Percentiles rank a stretch among this genome's conserved stretches.
phyloP scores from a whole-genome alignment of 2,329 filamentous ascomycete species.

The Aspergillus ochraceus region DNA sequence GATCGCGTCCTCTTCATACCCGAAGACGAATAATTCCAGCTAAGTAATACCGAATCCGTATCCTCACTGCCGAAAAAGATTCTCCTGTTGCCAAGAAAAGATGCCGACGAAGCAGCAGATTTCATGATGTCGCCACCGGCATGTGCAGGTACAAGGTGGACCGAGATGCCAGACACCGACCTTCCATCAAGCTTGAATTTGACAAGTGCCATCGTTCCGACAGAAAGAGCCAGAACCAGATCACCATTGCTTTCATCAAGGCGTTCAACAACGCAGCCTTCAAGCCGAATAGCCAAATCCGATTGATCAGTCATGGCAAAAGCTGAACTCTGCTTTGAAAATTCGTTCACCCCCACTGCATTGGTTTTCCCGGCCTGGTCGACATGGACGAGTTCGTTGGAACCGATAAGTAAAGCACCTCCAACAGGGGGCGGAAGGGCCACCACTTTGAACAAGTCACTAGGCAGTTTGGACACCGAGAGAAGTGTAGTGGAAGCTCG shows the following conservation, averaged over 20 bases:
- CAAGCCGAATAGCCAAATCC: slow-evolving; percentile 73
- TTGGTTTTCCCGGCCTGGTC: slow-evolving; percentile 94
- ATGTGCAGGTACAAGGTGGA: slow-evolving; percentile 65
- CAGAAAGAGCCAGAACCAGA: slow-evolving; percentile 75
- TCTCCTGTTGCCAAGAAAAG: slow-evolving; percentile 64
- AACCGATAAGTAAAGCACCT: slow-evolving; percentile 80
- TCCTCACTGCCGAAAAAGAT: slow-evolving; percentile 86
- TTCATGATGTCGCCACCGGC: slow-evolving; percentile 64
- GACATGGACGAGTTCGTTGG: slow-evolving; percentile 90
- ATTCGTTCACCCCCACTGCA: slow-evolving; percentile 88
- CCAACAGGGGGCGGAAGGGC: slow-evolving; percentile 84
- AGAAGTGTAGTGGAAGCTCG: slow-evolving; percentile 89
- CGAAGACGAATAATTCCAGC: slow-evolving; percentile 70
- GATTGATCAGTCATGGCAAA: slow-evolving; percentile 88
- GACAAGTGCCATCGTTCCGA: slow-evolving; percentile 72
- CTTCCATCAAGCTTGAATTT: slow-evolving; percentile 86
- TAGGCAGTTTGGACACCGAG: slow-evolving; percentile 80
- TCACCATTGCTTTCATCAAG: slow-evolving; percentile 77
- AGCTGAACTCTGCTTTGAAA: slow-evolving; percentile 76
- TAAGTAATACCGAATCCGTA: slow-evolving; percentile 76
- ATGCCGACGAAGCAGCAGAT: slow-evolving; percentile 66
- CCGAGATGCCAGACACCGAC: slow-evolving; percentile 81
- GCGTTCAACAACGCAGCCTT: slow-evolving; percentile 75
- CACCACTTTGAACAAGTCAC: slow-evolving; percentile 80
- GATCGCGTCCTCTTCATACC: slow-evolving; percentile 61